Evolutionary conservation across 2,329 filamentous ascomycete species (phyloP).

Genomic region (Penicillium verrucosum): DNA sequence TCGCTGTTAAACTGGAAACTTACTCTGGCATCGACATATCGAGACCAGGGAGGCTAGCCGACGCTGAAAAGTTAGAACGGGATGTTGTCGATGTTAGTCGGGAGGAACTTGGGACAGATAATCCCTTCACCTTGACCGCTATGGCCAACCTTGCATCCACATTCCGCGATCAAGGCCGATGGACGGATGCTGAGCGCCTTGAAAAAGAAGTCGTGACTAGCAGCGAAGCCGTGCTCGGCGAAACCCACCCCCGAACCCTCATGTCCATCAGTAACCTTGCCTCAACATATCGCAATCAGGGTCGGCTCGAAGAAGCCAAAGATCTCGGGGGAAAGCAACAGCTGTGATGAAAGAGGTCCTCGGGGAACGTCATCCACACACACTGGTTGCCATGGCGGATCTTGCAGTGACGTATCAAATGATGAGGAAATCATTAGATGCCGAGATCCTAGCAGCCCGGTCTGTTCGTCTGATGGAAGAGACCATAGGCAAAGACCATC

Average conservation of each 20-base stretch:
- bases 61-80: slow-evolving; percentile 8
- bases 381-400: slow-evolving; percentile 7
- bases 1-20: slow-evolving; percentile 14
- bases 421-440: not conserved
- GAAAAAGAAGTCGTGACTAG: slow-evolving; percentile 11
- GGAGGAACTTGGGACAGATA: slow-evolving; percentile 1
- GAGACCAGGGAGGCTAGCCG: slow-evolving; percentile 7
- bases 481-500: slow-evolving; percentile 9
- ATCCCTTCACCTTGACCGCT: slow-evolving; percentile 10
- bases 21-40: slow-evolving; percentile 10
- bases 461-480: slow-evolving; percentile 9
- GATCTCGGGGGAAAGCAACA: slow-evolving; percentile 9
- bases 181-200: slow-evolving; percentile 13
- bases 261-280: slow-evolving; percentile 18
- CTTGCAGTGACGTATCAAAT: slow-evolving; percentile 12
- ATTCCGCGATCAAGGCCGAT: slow-evolving; percentile 11
- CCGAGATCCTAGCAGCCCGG: not conserved
- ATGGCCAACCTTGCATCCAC: slow-evolving; percentile 18
- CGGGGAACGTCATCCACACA: slow-evolving; percentile 11
- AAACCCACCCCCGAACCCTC: slow-evolving; percentile 15
- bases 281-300: slow-evolving; percentile 11
- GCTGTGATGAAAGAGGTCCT: slow-evolving; percentile 4
- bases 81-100: slow-evolving; percentile 8
- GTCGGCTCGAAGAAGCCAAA: slow-evolving; percentile 12
- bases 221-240: slow-evolving; percentile 7